Evolutionary conservation across 352 stramenopile genomes (phyloP).

Genomic region (Elongisporangium undulatum): DNA sequence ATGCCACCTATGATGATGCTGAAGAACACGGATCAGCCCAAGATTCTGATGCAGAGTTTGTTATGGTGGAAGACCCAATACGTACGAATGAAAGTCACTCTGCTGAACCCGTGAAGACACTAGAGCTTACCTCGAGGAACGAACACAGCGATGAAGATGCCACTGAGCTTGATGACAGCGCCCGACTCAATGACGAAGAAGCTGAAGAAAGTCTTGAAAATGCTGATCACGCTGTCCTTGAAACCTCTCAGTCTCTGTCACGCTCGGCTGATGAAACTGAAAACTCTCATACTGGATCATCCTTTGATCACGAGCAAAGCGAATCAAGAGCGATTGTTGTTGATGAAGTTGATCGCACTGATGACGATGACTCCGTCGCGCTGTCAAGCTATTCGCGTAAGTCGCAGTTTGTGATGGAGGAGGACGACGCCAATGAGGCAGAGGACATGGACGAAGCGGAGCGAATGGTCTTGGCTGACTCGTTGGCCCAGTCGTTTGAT

Average conservation of each 20-base stretch:
- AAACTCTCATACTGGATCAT: not conserved
- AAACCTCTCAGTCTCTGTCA: not conserved
- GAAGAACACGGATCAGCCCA: conserved; percentile 9
- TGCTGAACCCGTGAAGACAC: not conserved
- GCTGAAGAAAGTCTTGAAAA: not conserved
- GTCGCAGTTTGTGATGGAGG: conserved; percentile 26
- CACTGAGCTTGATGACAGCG: not conserved
- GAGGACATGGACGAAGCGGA: conserved; percentile 15
- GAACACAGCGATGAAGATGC: not conserved
- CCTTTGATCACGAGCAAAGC: not conserved
- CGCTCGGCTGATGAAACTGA: not conserved
- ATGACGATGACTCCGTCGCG: conserved; percentile 15
- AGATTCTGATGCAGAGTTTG: conserved; percentile 10
- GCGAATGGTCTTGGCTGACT: conserved; percentile 6
- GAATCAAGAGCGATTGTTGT: too few species aligned
- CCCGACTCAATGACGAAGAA: not conserved
- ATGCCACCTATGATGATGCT: conserved; percentile 19
- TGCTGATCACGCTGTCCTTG: not conserved
- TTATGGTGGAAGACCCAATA: not conserved
- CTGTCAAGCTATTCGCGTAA: conserved; percentile 18
- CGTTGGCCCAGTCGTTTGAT: conserved; percentile 13
- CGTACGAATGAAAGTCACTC: not conserved
- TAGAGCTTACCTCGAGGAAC: not conserved
- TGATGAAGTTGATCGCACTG: not conserved
- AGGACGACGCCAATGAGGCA: conserved; percentile 24